A percentile compares a stretch with the other conserved stretches of the same genome.
Conservation (phyloP, 164 flowering plant genomes). For the Berberis vulgaris region DNA sequence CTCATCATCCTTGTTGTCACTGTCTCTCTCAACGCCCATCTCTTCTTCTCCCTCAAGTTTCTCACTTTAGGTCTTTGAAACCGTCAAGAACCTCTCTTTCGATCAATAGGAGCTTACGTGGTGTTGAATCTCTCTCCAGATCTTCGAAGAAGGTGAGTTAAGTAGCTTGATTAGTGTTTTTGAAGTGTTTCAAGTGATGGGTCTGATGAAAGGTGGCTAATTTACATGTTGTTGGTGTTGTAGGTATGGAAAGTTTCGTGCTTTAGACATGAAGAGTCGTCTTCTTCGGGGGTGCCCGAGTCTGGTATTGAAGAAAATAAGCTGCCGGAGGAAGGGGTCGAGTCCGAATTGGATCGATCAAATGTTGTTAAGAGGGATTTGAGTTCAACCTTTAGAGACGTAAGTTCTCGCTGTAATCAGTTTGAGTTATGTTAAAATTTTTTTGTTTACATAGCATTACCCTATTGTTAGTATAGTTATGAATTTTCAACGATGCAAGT, state of each 20-base stretch:
- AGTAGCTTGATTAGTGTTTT: background rate
- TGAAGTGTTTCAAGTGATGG: background rate
- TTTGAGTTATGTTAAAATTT: too few relatives aligned
- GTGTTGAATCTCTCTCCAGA: constrained; percentile 7
- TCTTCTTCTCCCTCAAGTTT: constrained; percentile 5
- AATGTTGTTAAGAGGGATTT: constrained; percentile 25
- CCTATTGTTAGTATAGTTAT: too few relatives aligned
- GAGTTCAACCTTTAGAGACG: constrained; percentile 34
- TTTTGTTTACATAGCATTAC: too few relatives aligned
- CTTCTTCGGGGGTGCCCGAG: constrained; percentile 23
- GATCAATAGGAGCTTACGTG: constrained; percentile 9
- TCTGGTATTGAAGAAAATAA: constrained; percentile 28
- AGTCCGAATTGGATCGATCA: constrained; percentile 26
- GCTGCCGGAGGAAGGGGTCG: constrained; percentile 30
- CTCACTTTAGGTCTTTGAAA: constrained; percentile 13
- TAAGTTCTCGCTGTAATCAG: constrained; percentile 10
- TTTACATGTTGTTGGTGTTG: constrained; percentile 2
- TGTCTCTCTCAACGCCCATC: constrained; percentile 10
- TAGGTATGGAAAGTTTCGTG: constrained; percentile 63
- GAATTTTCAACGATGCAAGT: too few relatives aligned
- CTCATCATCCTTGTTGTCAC: constrained; percentile 1
- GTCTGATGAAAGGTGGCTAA: too few relatives aligned
- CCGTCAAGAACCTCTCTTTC: constrained; percentile 1
- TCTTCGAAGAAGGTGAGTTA: constrained; percentile 12
- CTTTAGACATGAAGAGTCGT: constrained; percentile 45